A percentile compares a stretch with the other conserved stretches of the same genome.
These are phyloP conservation scores for Fusarium guadeloupense DNA, from an alignment of 2,329 filamentous ascomycete genomes.

Conservation along the genomic window DNA sequence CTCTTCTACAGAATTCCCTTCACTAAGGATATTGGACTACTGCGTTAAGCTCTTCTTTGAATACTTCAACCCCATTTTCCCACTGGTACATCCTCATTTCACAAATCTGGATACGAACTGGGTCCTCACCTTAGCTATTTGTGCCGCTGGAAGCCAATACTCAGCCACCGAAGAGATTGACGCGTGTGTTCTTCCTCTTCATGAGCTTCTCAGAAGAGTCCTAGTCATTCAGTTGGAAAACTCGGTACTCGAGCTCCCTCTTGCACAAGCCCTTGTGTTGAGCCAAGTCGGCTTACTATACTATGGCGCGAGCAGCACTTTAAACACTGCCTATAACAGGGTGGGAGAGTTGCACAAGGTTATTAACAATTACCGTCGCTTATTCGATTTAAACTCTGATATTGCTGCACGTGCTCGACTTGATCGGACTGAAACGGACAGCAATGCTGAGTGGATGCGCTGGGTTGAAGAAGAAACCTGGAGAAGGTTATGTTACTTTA, in stretches of 20 bases:
- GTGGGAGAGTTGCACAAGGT: not conserved
- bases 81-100: conserved; percentile 41
- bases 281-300: conserved; percentile 22
- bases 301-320: not conserved
- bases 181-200: conserved; percentile 32
- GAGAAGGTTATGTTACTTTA: conserved; percentile 17
- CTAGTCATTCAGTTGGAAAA: conserved; percentile 7
- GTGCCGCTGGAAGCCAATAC: conserved; percentile 40
- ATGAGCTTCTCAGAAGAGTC: conserved; percentile 38
- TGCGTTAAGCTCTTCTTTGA: conserved; percentile 47
- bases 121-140: conserved; percentile 37
- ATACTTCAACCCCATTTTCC: conserved; percentile 46
- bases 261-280: conserved; percentile 23
- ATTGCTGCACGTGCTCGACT: not conserved
- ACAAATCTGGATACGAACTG: conserved; percentile 23
- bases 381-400: not conserved
- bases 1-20: conserved; percentile 36
- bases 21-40: conserved; percentile 40
- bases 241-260: not conserved
- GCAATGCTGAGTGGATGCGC: not conserved
- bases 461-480: conserved; percentile 11
- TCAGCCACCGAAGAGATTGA: conserved; percentile 33
- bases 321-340: not conserved
- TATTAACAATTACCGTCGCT: not conserved
- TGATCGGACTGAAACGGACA: not conserved